A percentile compares a stretch with the other conserved stretches of the same genome.
phyloP scores from a whole-genome alignment of 2,329 filamentous ascomycete genomes.

The Boeremia exigua region DNA sequence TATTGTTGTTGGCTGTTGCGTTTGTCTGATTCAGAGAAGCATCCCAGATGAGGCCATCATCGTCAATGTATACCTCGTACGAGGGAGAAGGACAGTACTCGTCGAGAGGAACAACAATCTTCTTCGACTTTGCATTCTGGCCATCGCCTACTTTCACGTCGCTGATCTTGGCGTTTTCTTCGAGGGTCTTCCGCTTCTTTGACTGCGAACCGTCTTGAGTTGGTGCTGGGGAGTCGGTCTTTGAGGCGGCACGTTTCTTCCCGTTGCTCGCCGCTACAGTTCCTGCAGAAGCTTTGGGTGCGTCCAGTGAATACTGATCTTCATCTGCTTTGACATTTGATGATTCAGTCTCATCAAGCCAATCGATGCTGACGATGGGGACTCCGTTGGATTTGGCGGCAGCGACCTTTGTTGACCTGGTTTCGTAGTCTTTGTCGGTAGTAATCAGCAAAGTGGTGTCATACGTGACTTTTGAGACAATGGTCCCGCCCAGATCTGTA shows the following conservation, averaged over 20 bases:
- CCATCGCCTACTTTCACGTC: slow-evolving; percentile 50
- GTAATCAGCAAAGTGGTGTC: slow-evolving; percentile 64
- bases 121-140: slow-evolving; percentile 52
- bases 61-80: slow-evolving; percentile 68
- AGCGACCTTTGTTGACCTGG: slow-evolving; percentile 59
- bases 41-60: slow-evolving; percentile 73
- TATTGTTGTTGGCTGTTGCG: slow-evolving; percentile 75
- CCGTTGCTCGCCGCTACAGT: slow-evolving; percentile 23
- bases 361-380: slow-evolving; percentile 64
- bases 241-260: slow-evolving; percentile 41
- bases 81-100: slow-evolving; percentile 46
- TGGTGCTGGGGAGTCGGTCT: slow-evolving; percentile 17
- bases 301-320: slow-evolving; percentile 45
- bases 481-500: slow-evolving; percentile 57
- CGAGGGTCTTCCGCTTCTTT: slow-evolving; percentile 33
- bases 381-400: slow-evolving; percentile 57
- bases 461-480: slow-evolving; percentile 57
- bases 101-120: slow-evolving; percentile 56
- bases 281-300: background rate
- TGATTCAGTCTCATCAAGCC: slow-evolving; percentile 65
- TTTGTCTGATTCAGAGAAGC: slow-evolving; percentile 82
- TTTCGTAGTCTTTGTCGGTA: slow-evolving; percentile 60
- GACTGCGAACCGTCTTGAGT: slow-evolving; percentile 16
- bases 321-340: slow-evolving; percentile 50
- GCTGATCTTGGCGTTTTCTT: slow-evolving; percentile 24